Conservation (phyloP, 306 rosid genomes). For the Vigna trinervia region DNA sequence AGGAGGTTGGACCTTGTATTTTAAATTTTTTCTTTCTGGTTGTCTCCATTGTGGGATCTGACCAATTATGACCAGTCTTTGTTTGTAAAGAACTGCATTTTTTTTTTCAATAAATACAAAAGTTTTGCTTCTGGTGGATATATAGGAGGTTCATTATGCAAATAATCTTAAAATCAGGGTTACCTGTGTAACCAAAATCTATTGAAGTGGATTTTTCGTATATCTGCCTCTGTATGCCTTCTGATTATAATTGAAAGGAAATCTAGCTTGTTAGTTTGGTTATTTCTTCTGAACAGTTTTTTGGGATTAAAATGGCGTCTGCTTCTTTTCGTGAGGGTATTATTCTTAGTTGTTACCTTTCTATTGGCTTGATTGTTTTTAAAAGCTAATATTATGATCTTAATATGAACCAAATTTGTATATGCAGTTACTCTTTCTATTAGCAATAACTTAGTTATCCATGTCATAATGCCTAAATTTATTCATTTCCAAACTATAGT, state of each 20-base stretch:
- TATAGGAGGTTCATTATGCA: constrained; percentile 5
- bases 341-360: neutral
- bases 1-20: constrained; percentile 56
- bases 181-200: neutral
- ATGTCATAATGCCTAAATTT: constrained; percentile 8
- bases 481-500: neutral
- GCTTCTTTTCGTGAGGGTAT: neutral
- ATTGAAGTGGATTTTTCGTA: constrained; percentile 13
- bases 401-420: neutral
- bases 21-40: constrained; percentile 15
- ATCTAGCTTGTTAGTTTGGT: neutral
- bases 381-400: neutral
- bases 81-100: neutral
- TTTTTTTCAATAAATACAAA: neutral
- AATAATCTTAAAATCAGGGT: constrained; percentile 22
- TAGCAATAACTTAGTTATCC: neutral
- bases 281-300: constrained; percentile 18
- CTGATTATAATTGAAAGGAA: constrained; percentile 21
- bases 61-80: neutral
- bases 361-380: constrained; percentile 21
- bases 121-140: neutral
- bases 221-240: constrained; percentile 20
- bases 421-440: neutral
- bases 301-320: neutral
- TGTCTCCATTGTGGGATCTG: constrained; percentile 14